Base-by-base conservation (phyloP, 257 asterid species). In the Solanum phureja region DNA sequence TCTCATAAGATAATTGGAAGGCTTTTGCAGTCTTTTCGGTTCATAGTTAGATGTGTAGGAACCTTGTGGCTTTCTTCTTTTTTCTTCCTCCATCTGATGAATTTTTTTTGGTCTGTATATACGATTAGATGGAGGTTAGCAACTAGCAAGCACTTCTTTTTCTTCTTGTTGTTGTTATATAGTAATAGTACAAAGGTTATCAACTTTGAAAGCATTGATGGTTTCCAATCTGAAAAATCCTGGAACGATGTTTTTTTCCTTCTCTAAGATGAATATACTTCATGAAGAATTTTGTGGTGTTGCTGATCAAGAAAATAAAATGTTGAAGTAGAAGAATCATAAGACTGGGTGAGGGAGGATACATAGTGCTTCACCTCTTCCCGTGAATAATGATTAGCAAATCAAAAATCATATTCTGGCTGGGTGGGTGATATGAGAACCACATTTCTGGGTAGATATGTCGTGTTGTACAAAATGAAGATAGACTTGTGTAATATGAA, bases 1-100 rank as follows among this genome's bases (percentile, higher is more conserved):
- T 94, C 86, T 94, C 98, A 12, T 94, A 92, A 31, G 11, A 60
- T 46, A 79, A 44, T 44, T 16, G 38, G 38, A 24, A 7, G 23
- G 16, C 85, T 49, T 46, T 27, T 81, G 2, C n/a, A 13, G 24
- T 27, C 29, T 49, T 10, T 46, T 18, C 6, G 40, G 33, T 81
- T 29, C 69, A 81, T 29, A 29, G 68, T 16, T 82, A 4, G 5
- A 29, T 82, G 66, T 82, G 85, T 82, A 46, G 85, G 23, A 79
- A 44, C 64, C 84, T 74, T 37, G 1, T 35, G 31, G 21, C 34
- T 82, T 18, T 49, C 42, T 46, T 42, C 58, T 27, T 82, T 44
- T 8, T 7, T 27, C 33, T 46, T 46, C 85, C 69, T 16, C n/a
- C 64, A 81, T 38, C 85, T 81, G 37, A 29, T 27, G 29, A 2